Evolutionary conservation across 768 basidiomycete species (phyloP).

Genomic region (Sarcomyxa edulis): DNA sequence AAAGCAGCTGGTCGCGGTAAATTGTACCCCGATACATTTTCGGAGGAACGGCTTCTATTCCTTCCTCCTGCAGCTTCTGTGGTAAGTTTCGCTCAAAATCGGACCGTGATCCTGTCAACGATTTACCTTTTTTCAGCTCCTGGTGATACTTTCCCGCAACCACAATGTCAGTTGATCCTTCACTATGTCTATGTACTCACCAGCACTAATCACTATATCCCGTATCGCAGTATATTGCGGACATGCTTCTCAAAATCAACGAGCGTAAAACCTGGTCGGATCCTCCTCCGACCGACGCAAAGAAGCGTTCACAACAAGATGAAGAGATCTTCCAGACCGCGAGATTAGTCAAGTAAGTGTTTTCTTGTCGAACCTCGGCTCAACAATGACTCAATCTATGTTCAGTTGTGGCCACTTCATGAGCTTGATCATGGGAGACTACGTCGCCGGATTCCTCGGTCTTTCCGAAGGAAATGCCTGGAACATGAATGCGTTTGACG

Average conservation of each 20-base stretch:
- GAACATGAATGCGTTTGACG: conserved; percentile 47
- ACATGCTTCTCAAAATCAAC: conserved; percentile 48
- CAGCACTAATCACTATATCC: not conserved
- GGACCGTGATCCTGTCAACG: too few species aligned
- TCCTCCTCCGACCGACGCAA: conserved; percentile 28
- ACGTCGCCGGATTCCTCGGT: conserved; percentile 54
- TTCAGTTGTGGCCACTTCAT: conserved; percentile 49
- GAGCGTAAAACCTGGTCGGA: conserved; percentile 42
- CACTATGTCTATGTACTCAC: not conserved
- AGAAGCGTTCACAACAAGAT: conserved; percentile 28
- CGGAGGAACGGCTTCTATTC: conserved; percentile 46
- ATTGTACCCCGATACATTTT: conserved; percentile 48
- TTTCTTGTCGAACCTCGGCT: not conserved
- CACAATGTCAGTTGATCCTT: conserved; percentile 40
- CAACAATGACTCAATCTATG: not conserved
- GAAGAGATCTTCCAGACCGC: conserved; percentile 58
- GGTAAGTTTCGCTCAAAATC: too few species aligned
- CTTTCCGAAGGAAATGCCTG: conserved; percentile 47
- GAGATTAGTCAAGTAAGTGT: conserved; percentile 42
- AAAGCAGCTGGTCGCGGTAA: conserved; percentile 43
- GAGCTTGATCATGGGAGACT: conserved; percentile 50
- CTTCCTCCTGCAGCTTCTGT: conserved; percentile 50
- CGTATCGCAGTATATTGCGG: conserved; percentile 42
- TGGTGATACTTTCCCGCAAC: conserved; percentile 53
- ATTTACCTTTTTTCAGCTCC: too few species aligned